Evolutionary conservation across 768 basidiomycete genomes (phyloP), one percentile per base, ranked within the genome.

Genomic region (Kwoniella mangroviensis): DNA sequence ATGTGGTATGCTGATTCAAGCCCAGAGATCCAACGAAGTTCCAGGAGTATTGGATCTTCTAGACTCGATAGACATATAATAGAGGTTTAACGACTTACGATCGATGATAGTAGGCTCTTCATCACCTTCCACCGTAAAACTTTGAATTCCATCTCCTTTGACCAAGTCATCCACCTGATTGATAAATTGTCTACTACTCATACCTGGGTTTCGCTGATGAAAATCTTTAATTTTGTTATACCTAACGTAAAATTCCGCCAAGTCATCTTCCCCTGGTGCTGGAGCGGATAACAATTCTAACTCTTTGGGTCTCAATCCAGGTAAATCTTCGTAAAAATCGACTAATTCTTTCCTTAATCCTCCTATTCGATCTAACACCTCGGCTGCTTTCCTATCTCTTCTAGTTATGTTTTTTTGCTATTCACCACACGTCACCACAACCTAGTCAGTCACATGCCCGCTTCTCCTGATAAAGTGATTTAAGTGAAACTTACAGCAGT

Each of bases 201-300:
- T 86, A 85, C 95, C 92, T 85, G 94, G 94, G 87, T 98, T 94
- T 86, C 93, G 93, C 85, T 87, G 88, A 87, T 98, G 90, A 88
- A 96, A 93, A 82, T 95, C 94, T 85, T 95, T 93, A 84, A 98
- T 90, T 88, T 92, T 94, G 81, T 89, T 90, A 87, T 98, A 90
- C 86, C 97, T 90, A 83, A 90, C 86, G 85, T 99, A 98, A 86
- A 99, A 99, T 84, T 96, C 93, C 57, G 90, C 89, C 62, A 98
- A 87, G 84, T 98, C 85, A 40, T 83, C 84, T 55, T 81, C 78
- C 0, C 75, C 77, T 11, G 77, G 73, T 43, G 79, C 74, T 11
- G 83, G 81, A 0, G 77, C 75, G 3, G 83, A 81, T 0, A 84
- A 63, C 2, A 77, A 58, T 3, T 75, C 67, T 0, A 82, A 63